Evolutionary conservation across 2,329 filamentous ascomycete species (phyloP), one percentile per base, ranked within the genome.

Genomic region (Xylariaceae sp.): DNA sequence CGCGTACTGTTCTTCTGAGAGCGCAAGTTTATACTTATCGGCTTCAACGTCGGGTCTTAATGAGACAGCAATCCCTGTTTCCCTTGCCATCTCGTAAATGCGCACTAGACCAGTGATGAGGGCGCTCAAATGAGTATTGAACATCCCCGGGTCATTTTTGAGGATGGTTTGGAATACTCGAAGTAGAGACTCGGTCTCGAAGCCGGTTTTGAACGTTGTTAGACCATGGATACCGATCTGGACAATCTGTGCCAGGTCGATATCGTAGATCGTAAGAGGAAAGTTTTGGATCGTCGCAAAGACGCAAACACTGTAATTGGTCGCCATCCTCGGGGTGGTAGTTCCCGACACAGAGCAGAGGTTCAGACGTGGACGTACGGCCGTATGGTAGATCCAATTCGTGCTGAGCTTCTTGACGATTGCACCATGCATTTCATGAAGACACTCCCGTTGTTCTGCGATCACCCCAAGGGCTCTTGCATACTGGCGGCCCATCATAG

Each of bases 281-380:
- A 80, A 69, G 55, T 78, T 70, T 48, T 68, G 72, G 6, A 79
- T 63, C 37, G 77, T 66, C 0, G 72, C 64, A 5, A 82, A 65
- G 5, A 74, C 67, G 3, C 69, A 71, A 22, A 78, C 66, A 22
- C 74, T 68, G 41, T 71, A 72, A 48, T 72, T 73, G 1, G 59
- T 52, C 7, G 64, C 52, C n/a, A 66, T 54, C 16, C 55, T 49
- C 37, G n/a, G n/a, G n/a, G n/a, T n/a, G n/a, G n/a, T n/a, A n/a
- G n/a, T n/a, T n/a, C n/a, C n/a, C n/a, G n/a, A n/a, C n/a, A n/a
- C n/a, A 29, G 72, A 66, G 7, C 76, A 75, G 3, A 61, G 48
- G 23, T 67, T 57, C 2, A 76, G 58, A 4, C 66, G 62, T 6
- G 57, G 60, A 41, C 64, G 57, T 0, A 77, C 54, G 10, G 44